A percentile compares a stretch with the other conserved stretches of the same genome.
Conservation (phyloP, 208 protist genomes). For the Crithidia thermophila region DNA sequence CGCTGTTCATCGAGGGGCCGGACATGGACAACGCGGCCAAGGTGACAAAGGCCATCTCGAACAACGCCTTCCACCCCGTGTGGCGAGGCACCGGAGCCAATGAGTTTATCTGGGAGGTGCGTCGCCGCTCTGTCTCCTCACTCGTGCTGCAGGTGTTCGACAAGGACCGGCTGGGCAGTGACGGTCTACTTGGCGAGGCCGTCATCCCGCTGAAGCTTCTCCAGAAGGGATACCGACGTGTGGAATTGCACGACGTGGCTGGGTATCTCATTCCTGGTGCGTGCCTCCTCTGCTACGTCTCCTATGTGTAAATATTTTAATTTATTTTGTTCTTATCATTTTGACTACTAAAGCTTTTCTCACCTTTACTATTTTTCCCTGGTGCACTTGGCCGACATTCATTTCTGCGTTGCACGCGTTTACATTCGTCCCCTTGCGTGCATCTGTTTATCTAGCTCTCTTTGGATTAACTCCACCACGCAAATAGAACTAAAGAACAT, state of each 20-base stretch:
- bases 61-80: slow-evolving; percentile 70
- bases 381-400: too few species aligned
- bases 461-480: too few species aligned
- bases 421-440: too few species aligned
- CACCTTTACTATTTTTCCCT: too few species aligned
- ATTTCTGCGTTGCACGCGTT: too few species aligned
- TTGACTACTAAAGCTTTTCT: too few species aligned
- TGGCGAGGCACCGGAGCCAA: slow-evolving; percentile 46
- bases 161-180: slow-evolving; percentile 37
- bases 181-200: slow-evolving; percentile 44
- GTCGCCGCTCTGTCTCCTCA: slow-evolving; percentile 36
- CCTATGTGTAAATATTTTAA: slow-evolving; percentile 11
- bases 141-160: slow-evolving; percentile 60
- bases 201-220: slow-evolving; percentile 47
- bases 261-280: slow-evolving; percentile 37
- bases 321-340: not conserved
- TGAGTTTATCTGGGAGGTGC: slow-evolving; percentile 47
- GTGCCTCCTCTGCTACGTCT: slow-evolving; percentile 41
- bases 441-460: too few species aligned
- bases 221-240: slow-evolving; percentile 40
- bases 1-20: slow-evolving; percentile 43
- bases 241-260: slow-evolving; percentile 41
- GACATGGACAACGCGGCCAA: slow-evolving; percentile 19
- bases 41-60: slow-evolving; percentile 37
- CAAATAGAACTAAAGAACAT: too few species aligned